Percentiles rank a stretch among this genome's conserved stretches.
These are phyloP conservation scores for Jatropha podagrica DNA, from an alignment of 441 rosid genomes.

Conservation along the genomic window DNA sequence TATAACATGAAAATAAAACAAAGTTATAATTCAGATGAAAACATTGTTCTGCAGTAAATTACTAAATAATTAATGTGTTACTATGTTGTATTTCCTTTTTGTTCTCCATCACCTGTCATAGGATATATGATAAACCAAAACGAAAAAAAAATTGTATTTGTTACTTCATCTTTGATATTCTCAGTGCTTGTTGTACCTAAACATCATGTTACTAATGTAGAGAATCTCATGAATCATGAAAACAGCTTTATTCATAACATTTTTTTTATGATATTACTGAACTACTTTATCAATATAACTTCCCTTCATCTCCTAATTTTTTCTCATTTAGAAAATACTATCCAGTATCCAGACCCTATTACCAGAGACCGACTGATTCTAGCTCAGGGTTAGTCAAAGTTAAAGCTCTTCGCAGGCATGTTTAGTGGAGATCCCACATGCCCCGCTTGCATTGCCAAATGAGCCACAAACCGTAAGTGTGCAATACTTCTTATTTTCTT, in stretches of 20 bases:
- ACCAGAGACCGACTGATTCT: too few species aligned
- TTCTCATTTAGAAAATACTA: background rate
- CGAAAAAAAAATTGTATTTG: too few species aligned
- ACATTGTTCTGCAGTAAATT: background rate
- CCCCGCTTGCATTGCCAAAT: too few species aligned
- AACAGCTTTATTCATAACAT: background rate
- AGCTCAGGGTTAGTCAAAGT: too few species aligned
- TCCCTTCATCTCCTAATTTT: background rate
- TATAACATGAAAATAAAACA: constrained; percentile 26
- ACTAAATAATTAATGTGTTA: background rate
- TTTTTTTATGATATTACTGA: too few species aligned
- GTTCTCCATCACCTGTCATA: too few species aligned
- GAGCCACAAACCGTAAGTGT: background rate
- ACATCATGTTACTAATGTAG: background rate
- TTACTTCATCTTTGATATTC: background rate
- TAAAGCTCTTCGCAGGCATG: too few species aligned
- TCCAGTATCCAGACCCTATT: too few species aligned
- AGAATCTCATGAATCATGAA: background rate
- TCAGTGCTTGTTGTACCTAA: background rate
- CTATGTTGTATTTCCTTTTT: background rate
- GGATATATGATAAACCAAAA: too few species aligned
- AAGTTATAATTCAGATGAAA: constrained; percentile 1
- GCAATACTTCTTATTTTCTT: background rate
- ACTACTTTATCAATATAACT: background rate
- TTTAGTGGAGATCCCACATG: too few species aligned